Conservation (phyloP, 1,284 basidiomycete genomes). For the Tremellales sp. region DNA sequence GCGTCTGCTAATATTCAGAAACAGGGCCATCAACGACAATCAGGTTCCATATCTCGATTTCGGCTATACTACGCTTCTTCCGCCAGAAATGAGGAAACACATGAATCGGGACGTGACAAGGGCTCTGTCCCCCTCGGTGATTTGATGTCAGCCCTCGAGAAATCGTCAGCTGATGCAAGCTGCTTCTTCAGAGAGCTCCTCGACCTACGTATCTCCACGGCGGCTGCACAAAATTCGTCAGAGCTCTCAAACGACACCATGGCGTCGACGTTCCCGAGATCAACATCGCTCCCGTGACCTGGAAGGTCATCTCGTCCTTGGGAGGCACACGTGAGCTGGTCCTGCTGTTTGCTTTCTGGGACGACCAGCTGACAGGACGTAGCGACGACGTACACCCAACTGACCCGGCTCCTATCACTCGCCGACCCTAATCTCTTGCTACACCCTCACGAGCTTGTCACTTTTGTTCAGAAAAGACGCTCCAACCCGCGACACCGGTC, state of each 20-base stretch:
- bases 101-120: slow-evolving; percentile 64
- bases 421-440: slow-evolving; percentile 37
- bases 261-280: slow-evolving; percentile 68
- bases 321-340: slow-evolving; percentile 67
- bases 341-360: slow-evolving; percentile 57
- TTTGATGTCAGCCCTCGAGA: no score
- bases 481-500: neutral
- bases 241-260: slow-evolving; percentile 46
- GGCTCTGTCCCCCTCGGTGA: slow-evolving; percentile 65
- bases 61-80: slow-evolving; percentile 57
- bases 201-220: slow-evolving; percentile 3
- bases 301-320: slow-evolving; percentile 67
- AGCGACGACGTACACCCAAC: slow-evolving; percentile 57
- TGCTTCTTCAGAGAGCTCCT: neutral
- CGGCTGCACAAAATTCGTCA: slow-evolving; percentile 20
- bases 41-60: slow-evolving; percentile 79
- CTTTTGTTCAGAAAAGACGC: neutral
- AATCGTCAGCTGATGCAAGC: no score
- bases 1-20: slow-evolving; percentile 5
- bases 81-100: slow-evolving; percentile 61
- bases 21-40: slow-evolving; percentile 58
- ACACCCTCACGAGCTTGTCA: neutral
- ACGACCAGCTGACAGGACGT: slow-evolving; percentile 54
- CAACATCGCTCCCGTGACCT: slow-evolving; percentile 74
- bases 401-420: slow-evolving; percentile 26